A percentile compares a stretch with the other conserved stretches of the same genome.
These are phyloP conservation scores for Pouteria campechiana DNA, from an alignment of 179 eudicot genomes.

Conservation along the genomic window DNA sequence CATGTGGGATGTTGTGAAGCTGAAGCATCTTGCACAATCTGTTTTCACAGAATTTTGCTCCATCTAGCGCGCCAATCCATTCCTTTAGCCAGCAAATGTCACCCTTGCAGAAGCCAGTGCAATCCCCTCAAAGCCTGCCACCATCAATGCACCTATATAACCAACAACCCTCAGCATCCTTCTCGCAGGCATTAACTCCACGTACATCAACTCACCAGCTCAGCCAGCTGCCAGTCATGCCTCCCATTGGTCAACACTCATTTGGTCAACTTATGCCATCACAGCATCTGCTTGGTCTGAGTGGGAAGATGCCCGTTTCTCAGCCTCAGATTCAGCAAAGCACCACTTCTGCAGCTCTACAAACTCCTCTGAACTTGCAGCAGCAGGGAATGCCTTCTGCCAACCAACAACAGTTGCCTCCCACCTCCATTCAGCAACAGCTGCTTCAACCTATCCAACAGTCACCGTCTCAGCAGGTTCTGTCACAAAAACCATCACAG, in stretches of 20 bases:
- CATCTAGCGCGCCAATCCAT: constrained; percentile 27
- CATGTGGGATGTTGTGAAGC: background rate
- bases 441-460: constrained; percentile 35
- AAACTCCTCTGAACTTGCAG: constrained; percentile 19
- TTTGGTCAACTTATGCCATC: constrained; percentile 34
- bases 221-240: constrained; percentile 30
- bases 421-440: constrained; percentile 17
- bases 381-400: constrained; percentile 26
- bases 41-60: constrained; percentile 25
- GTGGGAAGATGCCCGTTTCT: constrained; percentile 27
- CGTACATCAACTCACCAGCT: constrained; percentile 27
- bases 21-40: background rate
- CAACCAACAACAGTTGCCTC: constrained; percentile 32
- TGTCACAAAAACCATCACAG: constrained; percentile 85
- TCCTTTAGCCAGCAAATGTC: constrained; percentile 34
- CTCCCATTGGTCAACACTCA: constrained; percentile 31
- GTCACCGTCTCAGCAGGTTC: constrained; percentile 84
- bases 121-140: constrained; percentile 52
- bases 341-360: constrained; percentile 29
- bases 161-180: constrained; percentile 28
- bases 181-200: constrained; percentile 28
- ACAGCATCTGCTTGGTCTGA: constrained; percentile 24
- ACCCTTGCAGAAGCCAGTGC: constrained; percentile 45
- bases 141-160: constrained; percentile 30
- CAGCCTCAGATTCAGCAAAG: constrained; percentile 38